phyloP scores from a whole-genome alignment of 2,329 filamentous ascomycete genomes.

The Colletotrichum spinosum region DNA sequence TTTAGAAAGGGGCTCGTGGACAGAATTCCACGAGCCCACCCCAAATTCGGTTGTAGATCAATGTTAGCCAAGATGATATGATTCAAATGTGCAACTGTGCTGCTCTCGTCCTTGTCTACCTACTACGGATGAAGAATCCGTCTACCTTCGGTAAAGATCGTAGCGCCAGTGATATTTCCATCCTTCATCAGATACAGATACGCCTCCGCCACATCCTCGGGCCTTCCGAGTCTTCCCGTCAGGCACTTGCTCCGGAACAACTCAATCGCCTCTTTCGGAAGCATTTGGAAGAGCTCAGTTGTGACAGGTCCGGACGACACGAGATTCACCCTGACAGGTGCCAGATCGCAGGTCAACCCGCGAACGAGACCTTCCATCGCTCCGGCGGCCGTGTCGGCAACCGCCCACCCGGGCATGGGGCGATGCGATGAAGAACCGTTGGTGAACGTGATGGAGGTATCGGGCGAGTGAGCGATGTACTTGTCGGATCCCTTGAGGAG shows the following conservation, averaged over 20 bases:
- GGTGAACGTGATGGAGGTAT: constrained; percentile 24
- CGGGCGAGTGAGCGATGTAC: not conserved
- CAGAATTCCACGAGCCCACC: too few relatives aligned
- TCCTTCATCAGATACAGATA: constrained; percentile 59
- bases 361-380: constrained; percentile 18
- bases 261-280: constrained; percentile 10
- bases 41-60: too few relatives aligned
- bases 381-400: constrained; percentile 8
- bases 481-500: not conserved
- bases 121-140: not conserved
- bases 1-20: too few relatives aligned
- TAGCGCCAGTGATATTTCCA: constrained; percentile 49
- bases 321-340: constrained; percentile 5
- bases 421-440: constrained; percentile 23
- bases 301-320: constrained; percentile 19
- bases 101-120: not conserved
- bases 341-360: constrained; percentile 9
- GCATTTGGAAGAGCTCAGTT: constrained; percentile 9
- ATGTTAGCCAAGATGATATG: not conserved
- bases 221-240: constrained; percentile 11
- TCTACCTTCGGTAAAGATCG: constrained; percentile 44
- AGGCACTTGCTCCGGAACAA: constrained; percentile 14
- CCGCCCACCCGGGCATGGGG: constrained; percentile 21
- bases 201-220: constrained; percentile 56
- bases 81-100: not conserved